Base-by-base conservation (phyloP, 1,139 yeast species). In the Suhomyces anneliseae region DNA sequence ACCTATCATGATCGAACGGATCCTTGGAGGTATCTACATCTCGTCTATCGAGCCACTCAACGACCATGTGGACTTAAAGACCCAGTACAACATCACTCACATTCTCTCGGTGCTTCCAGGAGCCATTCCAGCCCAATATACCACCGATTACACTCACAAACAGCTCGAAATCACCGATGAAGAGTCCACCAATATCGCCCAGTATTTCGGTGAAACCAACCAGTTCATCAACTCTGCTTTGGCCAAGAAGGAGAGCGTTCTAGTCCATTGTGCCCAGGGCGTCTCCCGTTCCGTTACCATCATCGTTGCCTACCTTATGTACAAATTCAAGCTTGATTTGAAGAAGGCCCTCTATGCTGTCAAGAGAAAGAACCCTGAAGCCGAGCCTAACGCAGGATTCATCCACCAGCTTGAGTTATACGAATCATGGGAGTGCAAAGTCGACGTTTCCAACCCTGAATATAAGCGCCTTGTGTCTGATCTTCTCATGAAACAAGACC, bases 211-310 rank as follows among this genome's bases (percentile, higher is more conserved):
- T 11, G 76, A 77, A 40, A 73, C 87, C 2, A 85, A 85, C 57
- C 67, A 66, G 10, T 90, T 88, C 62, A 87, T 93, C 8, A 86
- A 85, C 40, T 57, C 65, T 2, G 90, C 92, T 0, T 68, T 88
- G 36, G 78, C 75, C 54, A 19, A 35, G 33, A 36, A 44, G 19
- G 27, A 14, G 12, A 43, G 43, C 26, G 69, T 86, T 0, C 68
- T 83, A 40, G 70, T 87, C 6, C 89, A 86, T 60, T 87, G 95
- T 62, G 89, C 90, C 47, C 97, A 96, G 31, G 99, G 99, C 1
- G 80, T 83, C 27, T 88, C 96, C 2, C 71, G 99, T 54, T 86
- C 96, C 1, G 89, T 82, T 0, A 70, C 95, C 0, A 72, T 90
- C 32, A 71, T 83, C 11, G 75, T 84, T 37, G 95, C 96, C 2